These are phyloP conservation scores for Acmispon strigosus DNA, from an alignment of 306 rosid species.

Conservation along the genomic window DNA sequence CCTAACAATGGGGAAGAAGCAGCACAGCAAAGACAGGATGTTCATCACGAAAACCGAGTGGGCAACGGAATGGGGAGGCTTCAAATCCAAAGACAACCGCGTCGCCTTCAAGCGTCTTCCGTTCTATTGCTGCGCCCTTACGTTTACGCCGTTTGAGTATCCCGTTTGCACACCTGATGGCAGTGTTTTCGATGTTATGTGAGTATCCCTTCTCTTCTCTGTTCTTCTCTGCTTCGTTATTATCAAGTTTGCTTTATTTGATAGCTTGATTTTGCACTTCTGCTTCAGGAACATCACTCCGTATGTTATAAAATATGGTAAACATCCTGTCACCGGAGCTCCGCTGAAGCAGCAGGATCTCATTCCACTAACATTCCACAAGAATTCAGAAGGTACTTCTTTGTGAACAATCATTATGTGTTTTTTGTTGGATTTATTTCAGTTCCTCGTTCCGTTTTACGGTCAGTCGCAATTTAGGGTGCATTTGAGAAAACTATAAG, in stretches of 20 bases:
- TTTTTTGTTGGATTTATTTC: background rate
- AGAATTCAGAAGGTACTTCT: conserved; percentile 73
- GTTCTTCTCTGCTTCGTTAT: too few relatives aligned
- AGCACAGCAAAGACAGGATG: conserved; percentile 93
- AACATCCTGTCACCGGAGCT: conserved; percentile 81
- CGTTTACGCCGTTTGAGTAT: conserved; percentile 78
- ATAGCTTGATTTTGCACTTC: conserved; percentile 12
- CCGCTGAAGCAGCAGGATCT: conserved; percentile 69
- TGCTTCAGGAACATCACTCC: conserved; percentile 75
- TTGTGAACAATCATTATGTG: background rate
- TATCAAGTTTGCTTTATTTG: background rate
- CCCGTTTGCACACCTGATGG: conserved; percentile 94
- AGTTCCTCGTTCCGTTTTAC: background rate
- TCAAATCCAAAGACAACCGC: conserved; percentile 64
- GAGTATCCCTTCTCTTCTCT: conserved; percentile 13
- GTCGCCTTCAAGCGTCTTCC: conserved; percentile 91
- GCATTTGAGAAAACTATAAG: too few relatives aligned
- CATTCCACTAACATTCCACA: conserved; percentile 81
- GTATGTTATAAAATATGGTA: conserved; percentile 72
- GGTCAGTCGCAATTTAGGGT: background rate
- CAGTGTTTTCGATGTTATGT: conserved; percentile 68
- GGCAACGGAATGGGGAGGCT: conserved; percentile 99
- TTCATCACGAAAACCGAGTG: conserved; percentile 95
- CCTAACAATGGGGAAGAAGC: conserved; percentile 89
- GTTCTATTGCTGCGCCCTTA: conserved; percentile 96